Percentiles rank a stretch among this genome's conserved stretches.
phyloP scores from a whole-genome alignment of 768 basidiomycete species.

The Gymnopilus junonius region DNA sequence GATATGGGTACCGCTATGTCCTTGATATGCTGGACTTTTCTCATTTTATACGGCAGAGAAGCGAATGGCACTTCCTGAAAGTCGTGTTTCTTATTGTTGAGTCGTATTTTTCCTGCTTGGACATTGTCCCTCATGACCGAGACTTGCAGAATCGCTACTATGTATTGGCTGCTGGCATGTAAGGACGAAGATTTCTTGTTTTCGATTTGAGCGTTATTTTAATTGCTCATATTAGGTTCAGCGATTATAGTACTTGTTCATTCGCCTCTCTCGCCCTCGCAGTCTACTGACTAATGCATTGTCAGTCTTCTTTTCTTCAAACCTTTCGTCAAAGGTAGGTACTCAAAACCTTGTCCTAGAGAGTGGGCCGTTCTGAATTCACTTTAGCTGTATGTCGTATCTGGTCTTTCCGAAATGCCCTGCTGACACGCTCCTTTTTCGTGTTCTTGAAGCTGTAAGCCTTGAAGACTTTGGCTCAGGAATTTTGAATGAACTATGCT shows the following conservation, averaged over 20 bases:
- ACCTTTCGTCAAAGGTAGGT: background rate
- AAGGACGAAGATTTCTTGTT: background rate
- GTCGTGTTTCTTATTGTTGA: background rate
- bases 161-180: background rate
- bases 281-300: too few relatives aligned
- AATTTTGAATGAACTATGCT: conserved; percentile 1
- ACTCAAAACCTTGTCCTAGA: background rate
- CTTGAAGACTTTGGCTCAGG: background rate
- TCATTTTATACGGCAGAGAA: background rate
- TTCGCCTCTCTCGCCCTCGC: background rate
- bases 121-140: too few relatives aligned
- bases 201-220: background rate
- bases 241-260: background rate
- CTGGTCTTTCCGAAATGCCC: too few relatives aligned
- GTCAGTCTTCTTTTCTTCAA: background rate
- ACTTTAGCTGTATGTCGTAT: background rate
- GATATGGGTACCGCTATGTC: background rate
- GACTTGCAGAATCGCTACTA: background rate
- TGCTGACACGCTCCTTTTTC: background rate
- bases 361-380: background rate
- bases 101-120: too few relatives aligned
- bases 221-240: background rate
- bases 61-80: background rate
- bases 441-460: background rate
- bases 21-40: background rate